Evolutionary conservation across 805 yeast species (phyloP), one percentile per base, ranked within the genome.

Genomic region (Sugiyamaella qingdaonensis): DNA sequence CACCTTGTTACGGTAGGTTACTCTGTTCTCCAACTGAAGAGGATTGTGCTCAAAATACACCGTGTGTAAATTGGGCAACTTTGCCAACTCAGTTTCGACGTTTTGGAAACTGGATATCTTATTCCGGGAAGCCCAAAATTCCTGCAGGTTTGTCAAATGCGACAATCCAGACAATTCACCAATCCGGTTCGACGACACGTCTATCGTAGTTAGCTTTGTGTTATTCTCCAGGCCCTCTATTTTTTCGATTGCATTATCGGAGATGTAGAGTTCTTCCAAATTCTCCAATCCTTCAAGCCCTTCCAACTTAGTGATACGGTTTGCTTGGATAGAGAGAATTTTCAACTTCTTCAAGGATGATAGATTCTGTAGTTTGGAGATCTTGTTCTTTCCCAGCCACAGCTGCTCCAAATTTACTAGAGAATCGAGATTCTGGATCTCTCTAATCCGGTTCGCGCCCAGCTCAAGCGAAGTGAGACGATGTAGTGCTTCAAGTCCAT

Each of bases 31-130:
- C 29, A 71, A 60, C 62, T 94, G 97, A 16, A 94, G 67, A 2
- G 98, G 98, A 65, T 92, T 92, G 8, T 94, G 92, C 70, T 94
- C 99, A 58, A 94, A 82, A 66, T 94, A 94, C 4, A 94, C 96
- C 0, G 96, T 89, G 49, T 89, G 95, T 50, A 94, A 73, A 4
- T 78, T 73, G 1, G 81, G 78, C 49, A 88, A 72, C 37, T 73
- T 72, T 11, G 82, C 81, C 55, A 94, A 75, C 64, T 88, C 84
- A 18, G 77, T 67, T 49, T 81, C 83, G 45, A 94, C 71, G 49
- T 88, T 84, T 33, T 83, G 81, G 68, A 87, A 91, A 39, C 80
- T 74, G 33, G 80, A 78, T 19, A 94, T 68, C 61, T 79, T 68
- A 68, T 92, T 94, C 63, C 81, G 80, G 0, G 96, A 86, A 24